A percentile compares a stretch with the other conserved stretches of the same genome.
Conservation (phyloP, 169 alveolate genomes). For the Amoebophrya sp. region DNA sequence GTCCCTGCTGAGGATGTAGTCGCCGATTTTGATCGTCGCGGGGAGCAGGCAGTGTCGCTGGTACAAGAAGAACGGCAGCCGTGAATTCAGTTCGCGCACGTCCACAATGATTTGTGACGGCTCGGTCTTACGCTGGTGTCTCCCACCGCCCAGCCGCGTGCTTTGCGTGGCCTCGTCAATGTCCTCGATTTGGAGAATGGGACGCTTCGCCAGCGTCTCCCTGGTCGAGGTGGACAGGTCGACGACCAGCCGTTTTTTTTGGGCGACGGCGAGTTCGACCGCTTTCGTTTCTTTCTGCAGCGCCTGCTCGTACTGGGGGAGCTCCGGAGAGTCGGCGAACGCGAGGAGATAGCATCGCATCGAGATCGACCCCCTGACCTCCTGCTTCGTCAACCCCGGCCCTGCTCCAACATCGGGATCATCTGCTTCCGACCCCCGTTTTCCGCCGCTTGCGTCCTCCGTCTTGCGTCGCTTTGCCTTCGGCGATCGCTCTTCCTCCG, state of each 20-base stretch:
- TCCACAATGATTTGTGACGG: background rate
- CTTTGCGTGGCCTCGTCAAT: background rate
- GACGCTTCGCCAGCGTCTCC: background rate
- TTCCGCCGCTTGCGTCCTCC: too few species aligned
- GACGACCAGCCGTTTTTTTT: background rate
- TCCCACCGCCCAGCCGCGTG: background rate
- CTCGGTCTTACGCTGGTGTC: background rate
- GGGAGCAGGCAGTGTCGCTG: background rate
- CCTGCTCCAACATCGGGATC: too few species aligned
- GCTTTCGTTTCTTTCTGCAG: background rate
- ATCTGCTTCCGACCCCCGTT: too few species aligned
- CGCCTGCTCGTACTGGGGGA: background rate
- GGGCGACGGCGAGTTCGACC: background rate
- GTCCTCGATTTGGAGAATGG: conserved; percentile 1
- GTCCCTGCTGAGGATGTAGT: background rate
- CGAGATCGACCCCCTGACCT: too few species aligned
- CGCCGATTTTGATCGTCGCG: background rate
- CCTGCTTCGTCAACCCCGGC: too few species aligned
- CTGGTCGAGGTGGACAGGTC: background rate
- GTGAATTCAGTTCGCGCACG: background rate
- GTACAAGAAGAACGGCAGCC: background rate
- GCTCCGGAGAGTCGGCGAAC: background rate
- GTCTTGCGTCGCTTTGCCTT: too few species aligned
- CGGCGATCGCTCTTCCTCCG: too few species aligned
- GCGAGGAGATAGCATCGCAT: background rate